Conservation (phyloP, 78 protist genomes). For the Emiliania huxleyi region DNA sequence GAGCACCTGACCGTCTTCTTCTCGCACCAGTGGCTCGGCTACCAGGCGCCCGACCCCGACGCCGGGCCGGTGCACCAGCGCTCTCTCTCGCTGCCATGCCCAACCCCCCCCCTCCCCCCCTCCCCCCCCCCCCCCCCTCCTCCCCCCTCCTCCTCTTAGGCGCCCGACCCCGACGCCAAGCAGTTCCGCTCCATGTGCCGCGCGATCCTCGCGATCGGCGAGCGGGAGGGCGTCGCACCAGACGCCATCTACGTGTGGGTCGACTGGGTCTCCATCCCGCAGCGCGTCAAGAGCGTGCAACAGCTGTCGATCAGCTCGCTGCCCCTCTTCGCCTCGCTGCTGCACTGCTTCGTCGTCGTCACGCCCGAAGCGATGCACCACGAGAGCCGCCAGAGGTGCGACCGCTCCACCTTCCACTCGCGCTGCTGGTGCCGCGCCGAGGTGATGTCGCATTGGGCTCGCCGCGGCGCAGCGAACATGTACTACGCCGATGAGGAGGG, state of each 20-base stretch:
- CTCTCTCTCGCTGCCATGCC: too few relatives aligned
- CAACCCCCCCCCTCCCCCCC: too few relatives aligned
- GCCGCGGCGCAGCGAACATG: background rate
- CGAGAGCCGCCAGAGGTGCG: background rate
- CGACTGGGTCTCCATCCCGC: background rate
- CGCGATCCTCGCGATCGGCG: too few relatives aligned
- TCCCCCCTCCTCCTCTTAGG: too few relatives aligned
- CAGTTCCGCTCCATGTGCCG: background rate
- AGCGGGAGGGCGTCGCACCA: too few relatives aligned
- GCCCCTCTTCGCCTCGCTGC: background rate
- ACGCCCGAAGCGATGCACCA: background rate
- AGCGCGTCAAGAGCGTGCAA: background rate
- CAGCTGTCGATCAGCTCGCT: background rate
- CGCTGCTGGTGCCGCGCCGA: background rate
- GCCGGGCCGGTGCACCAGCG: too few relatives aligned
- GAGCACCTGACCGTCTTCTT: background rate
- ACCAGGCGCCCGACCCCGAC: background rate
- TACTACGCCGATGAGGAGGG: background rate
- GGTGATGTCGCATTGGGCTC: background rate
- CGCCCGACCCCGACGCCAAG: background rate
- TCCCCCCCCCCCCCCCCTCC: too few relatives aligned
- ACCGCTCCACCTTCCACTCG: background rate
- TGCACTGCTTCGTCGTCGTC: background rate
- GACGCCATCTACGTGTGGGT: background rate
- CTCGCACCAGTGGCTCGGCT: background rate